Base-by-base conservation (phyloP, 306 rosid genomes). In the Lathyrus sativus region DNA sequence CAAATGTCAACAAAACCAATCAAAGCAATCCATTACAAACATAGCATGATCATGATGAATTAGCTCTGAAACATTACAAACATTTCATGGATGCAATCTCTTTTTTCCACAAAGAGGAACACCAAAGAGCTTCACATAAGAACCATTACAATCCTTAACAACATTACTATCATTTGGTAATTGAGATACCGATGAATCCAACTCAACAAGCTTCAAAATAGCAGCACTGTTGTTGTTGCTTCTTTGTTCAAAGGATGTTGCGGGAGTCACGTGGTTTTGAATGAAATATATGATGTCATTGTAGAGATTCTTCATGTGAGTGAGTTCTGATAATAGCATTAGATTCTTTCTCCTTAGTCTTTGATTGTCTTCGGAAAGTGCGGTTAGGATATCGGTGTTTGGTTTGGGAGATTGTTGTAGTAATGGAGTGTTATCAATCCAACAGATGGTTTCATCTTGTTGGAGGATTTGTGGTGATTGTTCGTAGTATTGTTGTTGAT, bases 221-320 rank as follows among this genome's bases (percentile, higher is more conserved):
- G 70, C 69, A 54, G 70, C 69, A 54, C 0, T 37, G n/a, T 42
- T 51, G 29, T 49, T 61, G 28, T 49, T 61, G 28, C 17, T 62
- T 39, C 79, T 67, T 26, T 75, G 72, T 48, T 81, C 73, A 51
- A 35, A 79, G 66, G 83, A 77, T 10, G 81, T 38, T 6, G 81
- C 81, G 22, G 96, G 87, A 15, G 77, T 80, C 9, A 89, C 87
- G 75, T 87, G 89, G 77, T 89, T 89, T 53, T 89, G 96, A 67
- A 89, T 87, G 75, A 89, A 89, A 67, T 78, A 83, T 46, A 87
- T 87, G 3, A 89, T 89, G 73, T 89, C 91, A 63, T 81, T 85
- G 84, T 89, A 89, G n/a, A 89, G 96, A 50, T 66, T 85, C 91
- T 80, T 89, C 93, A 89, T 87, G 78, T 81, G 96, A 43, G 84